Conservation (phyloP, 140 eudicot species). For the Anethum foeniculum region DNA sequence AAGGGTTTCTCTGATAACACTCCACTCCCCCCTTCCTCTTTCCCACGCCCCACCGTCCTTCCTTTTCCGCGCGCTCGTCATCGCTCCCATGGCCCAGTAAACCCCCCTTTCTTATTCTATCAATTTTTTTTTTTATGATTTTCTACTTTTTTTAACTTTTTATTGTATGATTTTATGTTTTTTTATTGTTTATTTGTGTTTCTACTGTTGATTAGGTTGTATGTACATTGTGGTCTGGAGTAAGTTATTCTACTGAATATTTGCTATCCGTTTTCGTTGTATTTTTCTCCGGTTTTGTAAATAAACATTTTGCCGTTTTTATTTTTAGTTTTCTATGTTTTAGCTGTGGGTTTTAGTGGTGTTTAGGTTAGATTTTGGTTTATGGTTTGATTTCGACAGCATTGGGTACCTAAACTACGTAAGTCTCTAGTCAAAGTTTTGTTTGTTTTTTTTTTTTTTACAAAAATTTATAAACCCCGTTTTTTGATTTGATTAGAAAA, state of each 20-base stretch:
- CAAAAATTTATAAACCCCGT: neutral
- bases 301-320: neutral
- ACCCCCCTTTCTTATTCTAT: constrained; percentile 1
- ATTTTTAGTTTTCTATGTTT: neutral
- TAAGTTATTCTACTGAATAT: neutral
- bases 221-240: neutral
- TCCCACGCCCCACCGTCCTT: constrained; percentile 67
- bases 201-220: neutral
- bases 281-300: neutral
- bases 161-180: neutral
- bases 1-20: constrained; percentile 37
- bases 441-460: neutral
- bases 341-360: neutral
- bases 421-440: neutral
- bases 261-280: neutral
- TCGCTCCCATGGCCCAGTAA: constrained; percentile 94
- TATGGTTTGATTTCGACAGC: constrained; percentile 23
- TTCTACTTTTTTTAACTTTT: neutral
- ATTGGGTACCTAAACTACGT: constrained; percentile 53
- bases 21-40: constrained; percentile 25
- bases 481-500: neutral
- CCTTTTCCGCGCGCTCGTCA: constrained; percentile 98
- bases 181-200: no score
- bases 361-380: neutral
- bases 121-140: neutral